Base-by-base conservation (phyloP, 2,329 filamentous ascomycete species). In the Penicillium sp. region DNA sequence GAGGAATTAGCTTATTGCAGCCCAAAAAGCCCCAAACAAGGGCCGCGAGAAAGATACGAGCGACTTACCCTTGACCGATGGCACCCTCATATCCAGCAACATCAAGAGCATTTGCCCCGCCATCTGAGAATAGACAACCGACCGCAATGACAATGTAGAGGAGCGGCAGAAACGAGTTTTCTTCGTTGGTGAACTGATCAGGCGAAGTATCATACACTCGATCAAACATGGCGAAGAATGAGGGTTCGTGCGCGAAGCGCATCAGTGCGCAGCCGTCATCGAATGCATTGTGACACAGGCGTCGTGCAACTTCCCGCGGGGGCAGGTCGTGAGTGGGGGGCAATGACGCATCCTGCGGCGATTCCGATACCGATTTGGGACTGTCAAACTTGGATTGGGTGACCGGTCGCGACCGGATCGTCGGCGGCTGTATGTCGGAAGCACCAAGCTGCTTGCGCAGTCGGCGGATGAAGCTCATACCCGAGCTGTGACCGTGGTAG, bases 401-500 rank as follows among this genome's bases (percentile, higher is more conserved):
- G n/a, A n/a, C n/a, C n/a, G n/a, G n/a, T n/a, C n/a, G n/a, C n/a
- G n/a, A n/a, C n/a, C n/a, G n/a, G n/a, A n/a, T n/a, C n/a, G n/a
- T n/a, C n/a, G n/a, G n/a, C n/a, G n/a, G n/a, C n/a, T n/a, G n/a
- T n/a, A n/a, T n/a, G n/a, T n/a, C n/a, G n/a, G n/a, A n/a, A 70
- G 60, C 84, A 42, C 87, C 85, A 57, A 96, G 87, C 63, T 95
- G 86, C 62, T 94, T 87, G 61, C 88, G 85, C 79, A 98, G 84
- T 48, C 87, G 83, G 56, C 82, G 81, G 59, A 96, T 78, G 66
- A 96, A 97, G 55, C 91, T 88, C 37, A 90, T 79, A 3, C 91
- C 90, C 0, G 93, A 97, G 0, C 91, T 96, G 55, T 87, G 86
- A 43, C 93, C 93, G 64, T 95, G 88, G 62, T 95, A 98, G 68